These are phyloP conservation scores for Kalmanozyma brasiliensis DNA, from an alignment of 1,284 basidiomycete species.

Conservation along the genomic window DNA sequence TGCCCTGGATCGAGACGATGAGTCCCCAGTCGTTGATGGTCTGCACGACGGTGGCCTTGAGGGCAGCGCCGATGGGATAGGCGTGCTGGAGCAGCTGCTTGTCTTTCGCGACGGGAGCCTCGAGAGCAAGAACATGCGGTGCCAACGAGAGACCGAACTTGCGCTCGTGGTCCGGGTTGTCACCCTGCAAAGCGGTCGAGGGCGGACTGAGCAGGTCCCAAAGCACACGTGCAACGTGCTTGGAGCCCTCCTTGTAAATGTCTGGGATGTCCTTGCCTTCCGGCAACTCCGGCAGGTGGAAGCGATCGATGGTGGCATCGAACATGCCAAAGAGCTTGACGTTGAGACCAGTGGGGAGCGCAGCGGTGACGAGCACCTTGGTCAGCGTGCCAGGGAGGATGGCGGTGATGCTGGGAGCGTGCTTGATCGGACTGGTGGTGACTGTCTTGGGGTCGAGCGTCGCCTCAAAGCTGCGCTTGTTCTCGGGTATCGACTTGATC, in stretches of 20 bases:
- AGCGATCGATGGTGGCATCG: constrained; percentile 86
- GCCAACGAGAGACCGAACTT: constrained; percentile 62
- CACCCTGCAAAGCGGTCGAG: constrained; percentile 38
- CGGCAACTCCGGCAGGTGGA: constrained; percentile 74
- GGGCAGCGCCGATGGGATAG: constrained; percentile 56
- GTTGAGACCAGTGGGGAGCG: constrained; percentile 82
- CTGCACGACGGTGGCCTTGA: constrained; percentile 53
- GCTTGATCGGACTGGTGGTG: constrained; percentile 37
- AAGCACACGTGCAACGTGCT: constrained; percentile 84
- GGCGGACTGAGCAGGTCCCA: constrained; percentile 71
- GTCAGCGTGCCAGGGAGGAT: constrained; percentile 88
- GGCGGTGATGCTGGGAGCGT: constrained; percentile 74
- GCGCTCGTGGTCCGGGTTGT: constrained; percentile 50
- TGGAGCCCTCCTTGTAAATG: constrained; percentile 74
- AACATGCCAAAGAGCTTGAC: constrained; percentile 93
- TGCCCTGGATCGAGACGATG: constrained; percentile 47
- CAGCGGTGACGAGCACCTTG: constrained; percentile 83
- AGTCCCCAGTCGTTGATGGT: constrained; percentile 64
- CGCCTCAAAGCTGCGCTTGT: constrained; percentile 66
- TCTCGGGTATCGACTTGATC: constrained; percentile 65
- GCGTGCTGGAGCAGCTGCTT: constrained; percentile 45
- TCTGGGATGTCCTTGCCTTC: constrained; percentile 60
- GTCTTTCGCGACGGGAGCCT: constrained; percentile 37
- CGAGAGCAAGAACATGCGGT: constrained; percentile 54
- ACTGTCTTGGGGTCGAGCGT: constrained; percentile 60